Conservation (phyloP, 805 yeast species). For the Maudiozyma saulgeensis region DNA sequence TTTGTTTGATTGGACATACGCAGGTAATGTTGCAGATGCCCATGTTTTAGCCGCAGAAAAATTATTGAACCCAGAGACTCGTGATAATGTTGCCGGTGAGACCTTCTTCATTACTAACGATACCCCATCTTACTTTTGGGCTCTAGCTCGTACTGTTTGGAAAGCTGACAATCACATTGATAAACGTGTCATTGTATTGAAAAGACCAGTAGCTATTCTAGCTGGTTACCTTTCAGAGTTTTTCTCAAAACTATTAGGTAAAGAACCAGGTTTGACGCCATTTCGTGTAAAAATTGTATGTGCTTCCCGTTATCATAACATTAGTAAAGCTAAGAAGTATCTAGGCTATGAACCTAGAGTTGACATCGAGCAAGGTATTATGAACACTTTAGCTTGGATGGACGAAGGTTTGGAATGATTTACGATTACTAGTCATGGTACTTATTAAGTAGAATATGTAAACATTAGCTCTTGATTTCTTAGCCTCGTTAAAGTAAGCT, state of each 20-base stretch:
- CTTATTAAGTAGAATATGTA: too few relatives aligned
- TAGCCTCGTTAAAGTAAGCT: too few relatives aligned
- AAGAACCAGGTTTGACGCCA: slow-evolving; percentile 91
- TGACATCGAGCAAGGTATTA: slow-evolving; percentile 69
- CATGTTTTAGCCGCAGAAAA: slow-evolving; percentile 87
- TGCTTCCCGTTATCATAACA: slow-evolving; percentile 89
- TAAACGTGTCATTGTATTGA: slow-evolving; percentile 54
- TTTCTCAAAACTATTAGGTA: slow-evolving; percentile 58
- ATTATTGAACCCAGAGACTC: slow-evolving; percentile 40
- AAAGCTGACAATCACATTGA: slow-evolving; percentile 88
- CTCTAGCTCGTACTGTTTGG: slow-evolving; percentile 94
- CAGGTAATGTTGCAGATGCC: slow-evolving; percentile 96
- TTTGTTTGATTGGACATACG: slow-evolving; percentile 93
- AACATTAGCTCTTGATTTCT: too few relatives aligned
- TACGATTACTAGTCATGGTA: neutral
- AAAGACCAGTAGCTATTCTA: slow-evolving; percentile 64
- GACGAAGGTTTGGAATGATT: slow-evolving; percentile 40
- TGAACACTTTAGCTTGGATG: slow-evolving; percentile 78
- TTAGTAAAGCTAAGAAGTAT: slow-evolving; percentile 68
- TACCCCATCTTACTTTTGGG: slow-evolving; percentile 93
- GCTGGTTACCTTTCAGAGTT: slow-evolving; percentile 77
- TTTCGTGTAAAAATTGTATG: slow-evolving; percentile 89
- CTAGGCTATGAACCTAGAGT: slow-evolving; percentile 78
- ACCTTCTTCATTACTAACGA: slow-evolving; percentile 88
- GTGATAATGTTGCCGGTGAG: slow-evolving; percentile 62